Percentiles rank a stretch among this genome's conserved stretches.
These are phyloP conservation scores for Daldinia childiae DNA, from an alignment of 495 filamentous ascomycete genomes.

Conservation along the genomic window DNA sequence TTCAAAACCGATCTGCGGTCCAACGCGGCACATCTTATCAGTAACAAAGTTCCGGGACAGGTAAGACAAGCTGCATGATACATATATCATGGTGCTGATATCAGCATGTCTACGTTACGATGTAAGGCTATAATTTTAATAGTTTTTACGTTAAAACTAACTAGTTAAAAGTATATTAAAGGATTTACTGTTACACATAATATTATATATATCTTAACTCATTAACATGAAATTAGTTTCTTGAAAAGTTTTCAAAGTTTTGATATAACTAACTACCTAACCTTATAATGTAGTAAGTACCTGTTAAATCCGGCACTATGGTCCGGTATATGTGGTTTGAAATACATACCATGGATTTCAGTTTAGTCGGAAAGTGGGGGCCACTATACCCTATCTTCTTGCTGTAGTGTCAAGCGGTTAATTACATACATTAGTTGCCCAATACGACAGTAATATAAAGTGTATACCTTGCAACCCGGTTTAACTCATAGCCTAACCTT, in stretches of 20 bases:
- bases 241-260: not conserved
- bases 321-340: not conserved
- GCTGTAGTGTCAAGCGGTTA: not conserved
- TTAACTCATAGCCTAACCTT: constrained; percentile 1
- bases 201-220: not conserved
- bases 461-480: constrained; percentile 1
- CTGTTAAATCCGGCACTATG: not conserved
- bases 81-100: not conserved
- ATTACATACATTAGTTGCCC: not conserved
- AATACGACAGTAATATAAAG: not conserved
- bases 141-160: not conserved
- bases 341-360: not conserved
- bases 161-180: not conserved
- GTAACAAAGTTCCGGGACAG: not conserved
- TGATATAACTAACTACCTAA: too few relatives aligned
- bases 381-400: not conserved
- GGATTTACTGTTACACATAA: too few relatives aligned
- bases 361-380: not conserved
- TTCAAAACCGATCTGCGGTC: not conserved
- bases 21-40: not conserved
- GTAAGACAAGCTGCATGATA: not conserved
- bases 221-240: not conserved
- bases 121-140: not conserved
- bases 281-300: too few relatives aligned
- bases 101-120: not conserved